phyloP scores from a whole-genome alignment of 139 green algal genomes.

The Zygnema circumcarinatum region DNA sequence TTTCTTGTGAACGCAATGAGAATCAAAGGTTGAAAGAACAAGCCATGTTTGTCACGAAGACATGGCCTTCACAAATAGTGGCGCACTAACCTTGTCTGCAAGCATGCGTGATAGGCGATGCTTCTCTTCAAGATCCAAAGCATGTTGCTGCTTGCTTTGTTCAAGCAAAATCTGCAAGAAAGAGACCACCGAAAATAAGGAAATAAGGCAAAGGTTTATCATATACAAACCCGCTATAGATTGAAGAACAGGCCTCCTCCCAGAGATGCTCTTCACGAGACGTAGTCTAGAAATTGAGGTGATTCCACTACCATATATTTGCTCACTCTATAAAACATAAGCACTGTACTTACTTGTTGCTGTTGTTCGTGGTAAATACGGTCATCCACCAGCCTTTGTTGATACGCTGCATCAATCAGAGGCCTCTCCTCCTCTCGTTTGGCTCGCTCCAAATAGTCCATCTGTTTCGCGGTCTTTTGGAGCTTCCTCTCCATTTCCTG shows the following conservation, averaged over 20 bases:
- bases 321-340: no score
- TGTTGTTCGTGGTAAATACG: conserved; percentile 64
- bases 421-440: conserved; percentile 89
- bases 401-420: conserved; percentile 53
- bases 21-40: no score
- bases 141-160: conserved; percentile 66
- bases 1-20: no score
- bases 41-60: no score
- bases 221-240: no score
- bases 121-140: conserved; percentile 84
- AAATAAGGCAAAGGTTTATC: neutral
- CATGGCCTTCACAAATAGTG: no score
- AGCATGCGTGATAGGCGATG: conserved; percentile 65
- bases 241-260: no score
- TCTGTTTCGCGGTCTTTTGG: conserved; percentile 66
- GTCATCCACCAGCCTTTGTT: conserved; percentile 70
- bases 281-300: no score
- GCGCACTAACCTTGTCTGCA: conserved; percentile 58
- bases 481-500: conserved; percentile 87
- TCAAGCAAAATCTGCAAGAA: conserved; percentile 63
- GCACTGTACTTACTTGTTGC: conserved; percentile 55
- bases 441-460: conserved; percentile 97
- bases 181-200: neutral
- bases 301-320: no score
- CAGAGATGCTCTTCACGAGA: no score